A percentile compares a stretch with the other conserved stretches of the same genome.
Evolutionary conservation across 352 stramenopile species (phyloP).

Genomic region (Phytophthora capsici): DNA sequence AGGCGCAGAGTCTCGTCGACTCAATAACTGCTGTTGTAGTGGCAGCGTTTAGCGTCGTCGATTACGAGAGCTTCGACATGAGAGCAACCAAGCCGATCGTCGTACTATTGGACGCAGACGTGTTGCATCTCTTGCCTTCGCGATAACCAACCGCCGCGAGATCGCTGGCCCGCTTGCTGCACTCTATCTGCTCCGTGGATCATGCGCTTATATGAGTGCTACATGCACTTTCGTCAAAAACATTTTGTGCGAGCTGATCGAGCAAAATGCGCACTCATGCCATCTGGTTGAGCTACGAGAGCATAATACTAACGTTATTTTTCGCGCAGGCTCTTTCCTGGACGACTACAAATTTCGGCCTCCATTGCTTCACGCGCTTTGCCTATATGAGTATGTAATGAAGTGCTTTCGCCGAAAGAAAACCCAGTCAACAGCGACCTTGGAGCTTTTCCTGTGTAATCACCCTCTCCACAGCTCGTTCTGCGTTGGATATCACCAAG

Average conservation of each 20-base stretch:
- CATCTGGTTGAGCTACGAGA: background rate
- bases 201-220: background rate
- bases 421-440: background rate
- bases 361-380: background rate
- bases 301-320: background rate
- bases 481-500: background rate
- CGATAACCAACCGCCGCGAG: background rate
- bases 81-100: too few species aligned
- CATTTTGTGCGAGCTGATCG: background rate
- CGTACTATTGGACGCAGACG: background rate
- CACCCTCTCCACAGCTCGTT: background rate
- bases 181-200: background rate
- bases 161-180: background rate
- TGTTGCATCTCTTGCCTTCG: background rate
- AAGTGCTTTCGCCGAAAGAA: too few species aligned
- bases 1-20: background rate
- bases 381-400: slow-evolving; percentile 1
- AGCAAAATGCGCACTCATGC: background rate
- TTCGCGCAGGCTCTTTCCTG: background rate
- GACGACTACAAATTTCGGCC: slow-evolving; percentile 8
- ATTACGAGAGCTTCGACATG: background rate
- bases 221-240: background rate
- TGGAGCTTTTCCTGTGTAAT: background rate
- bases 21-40: background rate
- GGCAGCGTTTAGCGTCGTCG: background rate